Percentiles rank a stretch among this genome's conserved stretches.
Evolutionary conservation across 345 rosid genomes (phyloP).

Genomic region (Gossypioides kirkii): DNA sequence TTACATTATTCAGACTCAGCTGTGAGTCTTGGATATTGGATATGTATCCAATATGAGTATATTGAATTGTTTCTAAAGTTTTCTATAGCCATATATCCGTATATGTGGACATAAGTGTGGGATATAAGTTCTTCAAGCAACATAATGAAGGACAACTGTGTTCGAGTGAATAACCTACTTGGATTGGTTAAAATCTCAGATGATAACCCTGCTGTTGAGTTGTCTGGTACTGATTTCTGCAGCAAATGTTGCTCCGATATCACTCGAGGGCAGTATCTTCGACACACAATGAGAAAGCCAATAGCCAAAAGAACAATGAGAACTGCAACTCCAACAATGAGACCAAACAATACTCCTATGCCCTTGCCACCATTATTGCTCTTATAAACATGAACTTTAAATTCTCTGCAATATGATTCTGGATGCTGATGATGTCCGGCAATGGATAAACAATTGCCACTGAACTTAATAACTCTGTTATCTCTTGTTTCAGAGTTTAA

Average conservation of each 20-base stretch:
- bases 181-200: conserved; percentile 78
- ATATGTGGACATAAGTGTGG: background rate
- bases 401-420: conserved; percentile 52
- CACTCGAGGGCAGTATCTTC: conserved; percentile 35
- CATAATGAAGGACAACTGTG: background rate
- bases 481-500: conserved; percentile 40
- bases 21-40: no score
- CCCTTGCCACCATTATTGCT: conserved; percentile 19
- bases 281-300: conserved; percentile 38
- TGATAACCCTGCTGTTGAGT: conserved; percentile 50
- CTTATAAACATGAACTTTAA: conserved; percentile 24
- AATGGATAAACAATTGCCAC: conserved; percentile 72
- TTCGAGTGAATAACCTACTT: conserved; percentile 47
- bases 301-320: conserved; percentile 38
- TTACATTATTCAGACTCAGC: no score
- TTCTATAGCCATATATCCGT: no score
- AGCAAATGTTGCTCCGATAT: conserved; percentile 43
- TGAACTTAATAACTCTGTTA: conserved; percentile 49
- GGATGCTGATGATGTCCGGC: conserved; percentile 51
- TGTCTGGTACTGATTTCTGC: conserved; percentile 55
- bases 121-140: background rate
- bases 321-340: conserved; percentile 49
- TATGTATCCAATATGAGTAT: no score
- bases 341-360: conserved; percentile 38
- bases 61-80: no score